Percentiles rank a stretch among this genome's conserved stretches.
These are phyloP conservation scores for Penicillium nordicum DNA, from an alignment of 2,329 filamentous ascomycete genomes.

Conservation along the genomic window DNA sequence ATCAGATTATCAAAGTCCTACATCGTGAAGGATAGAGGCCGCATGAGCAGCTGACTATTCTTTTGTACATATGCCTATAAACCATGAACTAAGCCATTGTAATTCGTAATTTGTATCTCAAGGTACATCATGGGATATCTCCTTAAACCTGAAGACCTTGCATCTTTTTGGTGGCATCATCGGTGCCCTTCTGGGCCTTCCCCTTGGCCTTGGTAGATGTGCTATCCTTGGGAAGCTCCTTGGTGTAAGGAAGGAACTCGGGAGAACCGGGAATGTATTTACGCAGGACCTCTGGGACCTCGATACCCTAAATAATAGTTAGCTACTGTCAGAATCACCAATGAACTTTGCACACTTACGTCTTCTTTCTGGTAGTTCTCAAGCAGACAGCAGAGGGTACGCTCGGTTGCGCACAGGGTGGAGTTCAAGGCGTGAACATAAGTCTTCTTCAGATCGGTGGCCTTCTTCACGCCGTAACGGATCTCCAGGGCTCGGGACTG, in stretches of 20 bases:
- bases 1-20: too few species aligned
- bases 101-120: neutral
- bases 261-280: conserved; percentile 88
- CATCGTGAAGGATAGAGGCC: too few species aligned
- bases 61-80: neutral
- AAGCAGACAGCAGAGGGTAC: conserved; percentile 87
- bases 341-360: conserved; percentile 44
- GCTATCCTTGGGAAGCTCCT: conserved; percentile 76
- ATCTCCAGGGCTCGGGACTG: conserved; percentile 93
- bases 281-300: conserved; percentile 75
- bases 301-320: conserved; percentile 58
- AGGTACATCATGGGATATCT: neutral
- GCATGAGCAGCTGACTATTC: too few species aligned
- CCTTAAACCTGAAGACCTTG: conserved; percentile 40
- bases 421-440: conserved; percentile 94
- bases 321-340: conserved; percentile 10
- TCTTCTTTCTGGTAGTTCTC: conserved; percentile 96
- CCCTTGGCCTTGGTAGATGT: conserved; percentile 58
- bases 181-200: conserved; percentile 31
- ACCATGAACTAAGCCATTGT: neutral
- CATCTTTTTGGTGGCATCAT: conserved; percentile 41
- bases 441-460: conserved; percentile 80
- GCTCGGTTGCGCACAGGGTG: conserved; percentile 84
- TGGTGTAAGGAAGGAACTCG: conserved; percentile 83
- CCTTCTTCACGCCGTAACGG: conserved; percentile 81